phyloP scores from a whole-genome alignment of 2,329 filamentous ascomycete genomes.

The Fusarium sp. region DNA sequence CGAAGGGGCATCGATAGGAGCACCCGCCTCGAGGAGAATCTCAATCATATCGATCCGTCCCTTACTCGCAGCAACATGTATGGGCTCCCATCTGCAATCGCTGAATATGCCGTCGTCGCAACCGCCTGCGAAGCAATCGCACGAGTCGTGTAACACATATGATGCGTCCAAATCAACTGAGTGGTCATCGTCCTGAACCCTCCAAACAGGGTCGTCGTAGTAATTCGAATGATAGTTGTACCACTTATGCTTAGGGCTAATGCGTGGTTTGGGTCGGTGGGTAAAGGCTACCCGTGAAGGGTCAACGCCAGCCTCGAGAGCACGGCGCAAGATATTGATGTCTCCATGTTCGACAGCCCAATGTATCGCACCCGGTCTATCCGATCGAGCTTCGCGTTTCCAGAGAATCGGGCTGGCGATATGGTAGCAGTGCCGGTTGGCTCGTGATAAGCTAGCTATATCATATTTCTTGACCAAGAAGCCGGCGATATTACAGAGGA shows the following conservation, averaged over 20 bases:
- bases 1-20: slow-evolving; percentile 35
- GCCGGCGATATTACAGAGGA: slow-evolving; percentile 36
- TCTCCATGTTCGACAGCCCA: slow-evolving; percentile 40
- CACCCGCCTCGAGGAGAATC: slow-evolving; percentile 36
- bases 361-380: slow-evolving; percentile 40
- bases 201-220: slow-evolving; percentile 39
- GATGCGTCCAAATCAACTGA: slow-evolving; percentile 40
- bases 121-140: slow-evolving; percentile 39
- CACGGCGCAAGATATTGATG: slow-evolving; percentile 30
- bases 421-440: slow-evolving; percentile 37
- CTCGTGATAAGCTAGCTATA: slow-evolving; percentile 36
- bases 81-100: slow-evolving; percentile 41
- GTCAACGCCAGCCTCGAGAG: slow-evolving; percentile 37
- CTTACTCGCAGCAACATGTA: slow-evolving; percentile 41
- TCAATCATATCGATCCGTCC: slow-evolving; percentile 41
- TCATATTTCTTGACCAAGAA: slow-evolving; percentile 40
- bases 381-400: slow-evolving; percentile 39
- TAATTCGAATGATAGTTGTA: slow-evolving; percentile 42
- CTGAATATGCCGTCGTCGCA: slow-evolving; percentile 43
- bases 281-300: slow-evolving; percentile 37
- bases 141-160: slow-evolving; percentile 37
- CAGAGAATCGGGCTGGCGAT: slow-evolving; percentile 40
- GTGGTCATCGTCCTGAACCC: slow-evolving; percentile 36
- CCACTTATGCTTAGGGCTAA: slow-evolving; percentile 36
- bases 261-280: slow-evolving; percentile 40